Evolutionary conservation across 257 asterid species (phyloP).

Genomic region (Solanum clarkiae): DNA sequence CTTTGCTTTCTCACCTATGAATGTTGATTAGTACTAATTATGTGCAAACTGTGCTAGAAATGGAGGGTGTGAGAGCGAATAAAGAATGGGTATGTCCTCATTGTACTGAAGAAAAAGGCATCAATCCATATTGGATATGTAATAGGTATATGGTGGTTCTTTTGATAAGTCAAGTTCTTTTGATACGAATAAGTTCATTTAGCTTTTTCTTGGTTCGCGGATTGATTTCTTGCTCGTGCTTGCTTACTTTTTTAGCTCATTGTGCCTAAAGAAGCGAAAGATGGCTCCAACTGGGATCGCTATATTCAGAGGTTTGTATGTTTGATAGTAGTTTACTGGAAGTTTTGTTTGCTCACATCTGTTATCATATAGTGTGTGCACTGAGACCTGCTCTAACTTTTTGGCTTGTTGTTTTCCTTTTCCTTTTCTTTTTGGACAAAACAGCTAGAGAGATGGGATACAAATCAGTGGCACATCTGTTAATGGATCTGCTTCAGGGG

Average conservation of each 20-base stretch:
- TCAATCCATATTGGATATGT: constrained; percentile 76
- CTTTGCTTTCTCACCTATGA: not conserved
- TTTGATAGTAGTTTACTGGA: not conserved
- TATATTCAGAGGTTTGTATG: constrained; percentile 40
- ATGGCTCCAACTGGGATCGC: constrained; percentile 64
- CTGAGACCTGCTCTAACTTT: not conserved
- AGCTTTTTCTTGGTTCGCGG: not conserved
- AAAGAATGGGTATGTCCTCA: constrained; percentile 76
- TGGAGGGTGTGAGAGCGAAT: constrained; percentile 61
- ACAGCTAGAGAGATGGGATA: constrained; percentile 63
- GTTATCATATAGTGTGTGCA: not conserved
- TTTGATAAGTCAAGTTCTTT: not conserved
- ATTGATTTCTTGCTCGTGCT: not conserved
- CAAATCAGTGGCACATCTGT: constrained; percentile 73
- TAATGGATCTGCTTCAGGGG: constrained; percentile 52
- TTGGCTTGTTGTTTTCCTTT: not conserved
- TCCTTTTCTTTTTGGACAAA: not conserved
- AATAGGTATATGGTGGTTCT: constrained; percentile 39
- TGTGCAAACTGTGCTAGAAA: constrained; percentile 21
- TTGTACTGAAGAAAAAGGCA: constrained; percentile 51
- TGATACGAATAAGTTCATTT: not conserved
- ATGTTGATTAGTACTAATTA: not conserved
- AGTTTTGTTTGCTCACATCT: not conserved
- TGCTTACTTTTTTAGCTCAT: constrained; percentile 26
- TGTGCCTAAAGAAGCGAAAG: constrained; percentile 59